These are phyloP conservation scores for Dispira parvispora DNA, from an alignment of 192 early-diverging fungal genomes.

Conservation along the genomic window DNA sequence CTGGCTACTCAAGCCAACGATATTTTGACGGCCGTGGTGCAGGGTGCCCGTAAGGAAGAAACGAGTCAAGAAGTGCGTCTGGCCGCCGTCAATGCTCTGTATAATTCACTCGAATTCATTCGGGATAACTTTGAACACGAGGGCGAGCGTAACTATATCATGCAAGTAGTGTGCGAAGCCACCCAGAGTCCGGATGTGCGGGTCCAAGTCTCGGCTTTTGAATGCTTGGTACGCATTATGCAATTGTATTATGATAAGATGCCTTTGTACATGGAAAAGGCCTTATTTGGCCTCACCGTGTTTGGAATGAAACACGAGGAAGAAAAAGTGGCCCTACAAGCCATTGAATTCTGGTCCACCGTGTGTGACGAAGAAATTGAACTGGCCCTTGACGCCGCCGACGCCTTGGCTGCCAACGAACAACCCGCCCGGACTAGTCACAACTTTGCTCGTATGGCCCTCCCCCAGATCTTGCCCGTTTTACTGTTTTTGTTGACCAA, in stretches of 20 bases:
- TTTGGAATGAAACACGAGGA: conserved; percentile 81
- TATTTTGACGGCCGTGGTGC: conserved; percentile 87
- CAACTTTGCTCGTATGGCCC: conserved; percentile 62
- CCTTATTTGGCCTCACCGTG: conserved; percentile 80
- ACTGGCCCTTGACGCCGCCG: conserved; percentile 37
- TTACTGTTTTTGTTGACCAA: conserved; percentile 82
- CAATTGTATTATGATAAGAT: conserved; percentile 94
- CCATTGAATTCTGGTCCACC: conserved; percentile 99
- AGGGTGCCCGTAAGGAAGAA: conserved; percentile 90
- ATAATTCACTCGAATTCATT: conserved; percentile 93
- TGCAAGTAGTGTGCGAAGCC: conserved; percentile 96
- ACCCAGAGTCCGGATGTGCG: conserved; percentile 58
- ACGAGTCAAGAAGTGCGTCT: conserved; percentile 71
- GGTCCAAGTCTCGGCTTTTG: conserved; percentile 78
- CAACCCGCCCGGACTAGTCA: conserved; percentile 32
- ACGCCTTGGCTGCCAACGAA: conserved; percentile 34
- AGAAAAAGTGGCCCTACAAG: conserved; percentile 83
- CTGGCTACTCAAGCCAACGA: conserved; percentile 66
- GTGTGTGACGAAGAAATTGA: conserved; percentile 92
- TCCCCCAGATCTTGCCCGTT: conserved; percentile 68
- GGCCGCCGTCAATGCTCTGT: conserved; percentile 77
- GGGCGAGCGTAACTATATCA: conserved; percentile 93
- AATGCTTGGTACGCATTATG: conserved; percentile 96
- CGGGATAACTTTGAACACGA: conserved; percentile 84
- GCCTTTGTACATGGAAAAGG: conserved; percentile 93